Evolutionary conservation across 345 rosid species (phyloP).

Genomic region (Brassica cretica): DNA sequence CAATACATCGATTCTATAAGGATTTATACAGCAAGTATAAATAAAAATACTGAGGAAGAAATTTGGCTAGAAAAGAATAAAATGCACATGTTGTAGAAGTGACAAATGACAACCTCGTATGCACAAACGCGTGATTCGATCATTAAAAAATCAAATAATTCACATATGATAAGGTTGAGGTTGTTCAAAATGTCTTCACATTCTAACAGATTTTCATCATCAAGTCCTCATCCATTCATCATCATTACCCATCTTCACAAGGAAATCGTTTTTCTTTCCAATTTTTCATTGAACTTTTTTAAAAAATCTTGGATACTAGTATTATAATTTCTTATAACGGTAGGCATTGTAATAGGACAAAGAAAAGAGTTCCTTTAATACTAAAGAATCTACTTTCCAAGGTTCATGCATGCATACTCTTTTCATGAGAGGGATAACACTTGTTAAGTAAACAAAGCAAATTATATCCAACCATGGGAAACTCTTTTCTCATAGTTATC

Average conservation of each 20-base stretch:
- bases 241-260: slow-evolving; percentile 37
- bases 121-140: slow-evolving; percentile 27
- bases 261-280: slow-evolving; percentile 18
- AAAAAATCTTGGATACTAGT: neutral
- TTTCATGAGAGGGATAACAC: slow-evolving; percentile 37
- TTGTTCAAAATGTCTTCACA: slow-evolving; percentile 30
- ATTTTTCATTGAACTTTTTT: slow-evolving; percentile 1
- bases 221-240: slow-evolving; percentile 33
- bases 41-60: neutral
- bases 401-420: slow-evolving; percentile 40
- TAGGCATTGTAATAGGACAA: slow-evolving; percentile 25
- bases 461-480: slow-evolving; percentile 21
- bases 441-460: slow-evolving; percentile 13
- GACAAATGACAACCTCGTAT: slow-evolving; percentile 34
- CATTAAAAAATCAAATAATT: slow-evolving; percentile 12
- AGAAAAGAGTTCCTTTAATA: slow-evolving; percentile 20
- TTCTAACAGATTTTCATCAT: slow-evolving; percentile 36
- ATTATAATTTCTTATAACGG: slow-evolving; percentile 34
- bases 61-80: neutral
- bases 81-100: slow-evolving; percentile 17
- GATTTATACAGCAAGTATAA: neutral
- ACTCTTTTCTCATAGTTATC: slow-evolving; percentile 28
- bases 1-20: neutral
- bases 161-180: slow-evolving; percentile 19
- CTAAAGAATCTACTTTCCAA: slow-evolving; percentile 18